Evolutionary conservation across 768 basidiomycete species (phyloP).

Genomic region (Obba rivulosa): DNA sequence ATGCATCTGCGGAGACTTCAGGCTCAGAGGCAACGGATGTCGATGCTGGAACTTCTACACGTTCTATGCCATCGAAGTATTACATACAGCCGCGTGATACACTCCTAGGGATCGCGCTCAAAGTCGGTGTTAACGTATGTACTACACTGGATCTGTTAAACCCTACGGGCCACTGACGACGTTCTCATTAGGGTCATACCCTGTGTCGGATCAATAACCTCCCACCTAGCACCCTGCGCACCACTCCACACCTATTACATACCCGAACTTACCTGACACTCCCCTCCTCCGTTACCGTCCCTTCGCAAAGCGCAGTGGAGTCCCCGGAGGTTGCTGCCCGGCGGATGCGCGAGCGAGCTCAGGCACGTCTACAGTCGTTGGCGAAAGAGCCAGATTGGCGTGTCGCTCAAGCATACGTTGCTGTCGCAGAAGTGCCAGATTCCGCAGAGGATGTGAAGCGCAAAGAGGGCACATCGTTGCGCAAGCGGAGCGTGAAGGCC

Average conservation of each 20-base stretch:
- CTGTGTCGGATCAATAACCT: slow-evolving; percentile 66
- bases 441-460: slow-evolving; percentile 10
- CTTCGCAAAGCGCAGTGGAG: slow-evolving; percentile 22
- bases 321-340: slow-evolving; percentile 33
- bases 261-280: slow-evolving; percentile 55
- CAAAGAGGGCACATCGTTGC: background rate
- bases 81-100: slow-evolving; percentile 55
- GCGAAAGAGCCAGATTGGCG: slow-evolving; percentile 68
- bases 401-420: slow-evolving; percentile 66
- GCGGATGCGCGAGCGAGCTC: slow-evolving; percentile 45
- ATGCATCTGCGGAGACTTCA: background rate
- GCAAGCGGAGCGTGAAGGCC: background rate
- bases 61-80: slow-evolving; percentile 32
- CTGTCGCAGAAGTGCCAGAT: slow-evolving; percentile 45
- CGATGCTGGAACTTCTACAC: background rate
- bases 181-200: slow-evolving; percentile 40
- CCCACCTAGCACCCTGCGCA: slow-evolving; percentile 57
- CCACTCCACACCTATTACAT: slow-evolving; percentile 70
- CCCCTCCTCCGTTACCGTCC: slow-evolving; percentile 35
- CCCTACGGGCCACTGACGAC: background rate
- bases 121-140: slow-evolving; percentile 58
- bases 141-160: background rate
- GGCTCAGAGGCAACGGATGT: slow-evolving; percentile 1
- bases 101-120: slow-evolving; percentile 57
- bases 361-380: slow-evolving; percentile 54